A percentile compares a stretch with the other conserved stretches of the same genome.
Conservation (phyloP, 2,329 filamentous ascomycete genomes). For the Aurifilum marmelostoma region DNA sequence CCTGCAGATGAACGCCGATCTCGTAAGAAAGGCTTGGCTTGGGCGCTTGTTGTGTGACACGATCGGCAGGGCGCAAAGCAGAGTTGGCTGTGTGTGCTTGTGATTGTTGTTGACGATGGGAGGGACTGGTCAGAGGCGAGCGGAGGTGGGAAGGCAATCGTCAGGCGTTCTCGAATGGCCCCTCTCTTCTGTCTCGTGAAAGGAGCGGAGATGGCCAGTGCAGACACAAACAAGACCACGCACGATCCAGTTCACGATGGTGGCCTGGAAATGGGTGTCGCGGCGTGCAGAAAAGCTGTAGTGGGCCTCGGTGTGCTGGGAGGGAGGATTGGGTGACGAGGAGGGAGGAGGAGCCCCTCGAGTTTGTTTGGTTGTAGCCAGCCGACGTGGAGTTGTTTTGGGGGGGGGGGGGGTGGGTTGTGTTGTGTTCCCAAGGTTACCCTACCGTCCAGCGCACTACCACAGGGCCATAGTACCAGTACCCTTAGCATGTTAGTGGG, state of each 20-base stretch:
- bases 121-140: not conserved
- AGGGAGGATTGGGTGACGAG: not conserved
- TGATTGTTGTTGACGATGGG: not conserved
- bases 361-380: constrained; percentile 8
- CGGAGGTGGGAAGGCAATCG: not conserved
- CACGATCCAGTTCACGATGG: not conserved
- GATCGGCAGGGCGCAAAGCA: not conserved
- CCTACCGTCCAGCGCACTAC: not conserved
- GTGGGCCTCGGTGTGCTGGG: not conserved
- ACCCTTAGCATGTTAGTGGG: not conserved
- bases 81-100: not conserved
- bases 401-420: no score
- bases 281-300: not conserved
- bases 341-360: constrained; percentile 7
- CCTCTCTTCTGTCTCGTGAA: not conserved
- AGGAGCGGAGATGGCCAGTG: not conserved
- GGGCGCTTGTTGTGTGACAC: constrained; percentile 3
- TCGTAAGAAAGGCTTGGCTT: not conserved
- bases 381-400: constrained; percentile 1
- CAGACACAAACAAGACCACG: not conserved
- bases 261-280: constrained; percentile 1
- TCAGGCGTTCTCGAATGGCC: not conserved
- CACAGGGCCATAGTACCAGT: not conserved
- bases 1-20: constrained; percentile 14
- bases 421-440: constrained; percentile 4